Evolutionary conservation across 2,329 filamentous ascomycete genomes (phyloP), one percentile per base, ranked within the genome.

Genomic region (Aureobasidium zeae): DNA sequence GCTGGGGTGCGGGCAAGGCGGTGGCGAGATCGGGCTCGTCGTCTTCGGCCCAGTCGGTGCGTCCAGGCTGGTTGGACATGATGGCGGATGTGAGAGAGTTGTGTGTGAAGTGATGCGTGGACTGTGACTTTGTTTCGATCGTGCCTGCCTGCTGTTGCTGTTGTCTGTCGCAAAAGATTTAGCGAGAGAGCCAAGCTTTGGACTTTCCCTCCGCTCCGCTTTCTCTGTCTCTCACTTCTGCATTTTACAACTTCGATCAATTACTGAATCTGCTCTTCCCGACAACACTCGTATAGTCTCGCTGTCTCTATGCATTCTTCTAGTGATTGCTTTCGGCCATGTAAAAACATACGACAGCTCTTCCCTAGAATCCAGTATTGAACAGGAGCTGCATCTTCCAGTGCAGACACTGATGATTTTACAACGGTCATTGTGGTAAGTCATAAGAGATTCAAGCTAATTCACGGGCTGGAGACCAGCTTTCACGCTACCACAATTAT

Each of bases 1-100:
- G 84, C 70, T 91, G 83, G 55, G 85, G 80, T 55, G 84, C 76
- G 49, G 91, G 91, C 57, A 98, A 83, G 55, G 76, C 71, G 70
- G 83, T 77, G 67, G 91, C 83, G 68, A 86, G 82, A 60, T 89
- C 85, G 28, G 57, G 51, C 63, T 94, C 87, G 55, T 81, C 78
- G 63, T 91, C 86, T 71, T 96, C 91, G 64, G 91, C 89, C 89
- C 89, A 96, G 75, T 95, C 88, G 61, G 74, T 74, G 59, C 74
- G 72, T 21, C 53, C 50, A 17, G 55, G 53, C 22, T 56, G 50
- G 44, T 60, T 59, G 41, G 45, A 47, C 45, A 47, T 47, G 36
- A 15, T 41, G 29, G 16, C 21, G 22, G 30, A 13, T 26, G 22
- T 34, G 39, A 12, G 28, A 2, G 28, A 12, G 9, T 8, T 43